A percentile compares a stretch with the other conserved stretches of the same genome.
phyloP scores from a whole-genome alignment of 352 stramenopile species.

The Phytophthora tubulina region DNA sequence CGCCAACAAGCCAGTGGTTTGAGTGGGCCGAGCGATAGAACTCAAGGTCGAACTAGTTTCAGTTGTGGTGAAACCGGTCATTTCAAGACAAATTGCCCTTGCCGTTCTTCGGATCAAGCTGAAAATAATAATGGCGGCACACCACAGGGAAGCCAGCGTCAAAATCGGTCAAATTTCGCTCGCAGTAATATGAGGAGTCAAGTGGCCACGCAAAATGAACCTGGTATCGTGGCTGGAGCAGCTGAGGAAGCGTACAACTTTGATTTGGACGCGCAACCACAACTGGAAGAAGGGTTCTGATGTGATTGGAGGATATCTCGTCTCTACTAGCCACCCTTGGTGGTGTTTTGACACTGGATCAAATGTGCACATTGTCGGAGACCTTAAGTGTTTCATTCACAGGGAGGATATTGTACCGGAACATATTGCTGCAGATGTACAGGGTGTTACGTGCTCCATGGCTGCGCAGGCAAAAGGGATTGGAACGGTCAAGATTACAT shows the following conservation, averaged over 20 bases:
- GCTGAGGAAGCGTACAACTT: not conserved
- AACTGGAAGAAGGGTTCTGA: too few species aligned
- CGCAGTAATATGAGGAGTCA: not conserved
- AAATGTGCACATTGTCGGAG: constrained; percentile 8
- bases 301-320: too few species aligned
- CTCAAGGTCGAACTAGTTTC: not conserved
- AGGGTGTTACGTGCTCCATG: not conserved
- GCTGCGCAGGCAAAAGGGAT: not conserved
- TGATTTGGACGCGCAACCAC: too few species aligned
- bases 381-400: not conserved
- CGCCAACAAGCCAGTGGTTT: too few species aligned
- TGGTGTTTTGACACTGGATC: constrained; percentile 16
- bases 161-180: not conserved
- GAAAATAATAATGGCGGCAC: not conserved
- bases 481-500: not conserved
- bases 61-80: not conserved
- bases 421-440: constrained; percentile 1
- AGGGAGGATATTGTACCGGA: constrained; percentile 5
- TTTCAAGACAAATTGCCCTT: not conserved
- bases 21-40: not conserved
- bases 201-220: not conserved
- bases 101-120: not conserved
- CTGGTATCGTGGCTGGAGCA: not conserved
- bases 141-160: not conserved
- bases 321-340: not conserved